phyloP scores from a whole-genome alignment of 108 stramenopile species.

The Nitzschia sp. region DNA sequence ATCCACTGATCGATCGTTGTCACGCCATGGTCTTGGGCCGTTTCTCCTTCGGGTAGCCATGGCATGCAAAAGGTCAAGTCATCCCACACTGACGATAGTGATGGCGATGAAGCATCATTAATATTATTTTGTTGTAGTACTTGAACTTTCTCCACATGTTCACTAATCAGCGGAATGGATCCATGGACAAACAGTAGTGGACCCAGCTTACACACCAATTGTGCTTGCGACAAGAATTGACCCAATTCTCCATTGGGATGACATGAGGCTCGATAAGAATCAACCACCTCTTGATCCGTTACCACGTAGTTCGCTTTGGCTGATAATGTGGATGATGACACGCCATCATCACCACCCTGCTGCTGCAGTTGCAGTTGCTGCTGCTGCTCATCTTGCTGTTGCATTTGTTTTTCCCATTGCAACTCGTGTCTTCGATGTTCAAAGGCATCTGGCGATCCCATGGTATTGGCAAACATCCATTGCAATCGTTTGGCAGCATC shows the following conservation, averaged over 20 bases:
- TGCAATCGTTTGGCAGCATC: slow-evolving; percentile 60
- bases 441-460: slow-evolving; percentile 85
- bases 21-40: slow-evolving; percentile 22
- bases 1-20: slow-evolving; percentile 59
- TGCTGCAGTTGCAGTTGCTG: background rate
- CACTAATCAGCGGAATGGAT: slow-evolving; percentile 57
- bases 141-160: slow-evolving; percentile 1
- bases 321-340: too few species aligned
- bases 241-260: slow-evolving; percentile 78
- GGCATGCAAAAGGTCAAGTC: slow-evolving; percentile 66
- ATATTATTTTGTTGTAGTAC: background rate
- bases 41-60: slow-evolving; percentile 37
- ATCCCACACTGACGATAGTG: slow-evolving; percentile 43
- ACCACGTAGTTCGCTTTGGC: background rate
- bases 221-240: slow-evolving; percentile 56
- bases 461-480: slow-evolving; percentile 77
- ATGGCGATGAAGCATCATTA: too few species aligned
- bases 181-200: slow-evolving; percentile 74
- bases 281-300: slow-evolving; percentile 64
- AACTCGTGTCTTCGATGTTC: slow-evolving; percentile 68
- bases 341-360: background rate
- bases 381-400: background rate
- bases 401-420: slow-evolving; percentile 38
- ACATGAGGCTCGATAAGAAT: slow-evolving; percentile 70
- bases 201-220: slow-evolving; percentile 55